Percentiles rank a stretch among this genome's conserved stretches.
Evolutionary conservation across 768 basidiomycete species (phyloP).

Genomic region (Termitomyces bulborhizus): DNA sequence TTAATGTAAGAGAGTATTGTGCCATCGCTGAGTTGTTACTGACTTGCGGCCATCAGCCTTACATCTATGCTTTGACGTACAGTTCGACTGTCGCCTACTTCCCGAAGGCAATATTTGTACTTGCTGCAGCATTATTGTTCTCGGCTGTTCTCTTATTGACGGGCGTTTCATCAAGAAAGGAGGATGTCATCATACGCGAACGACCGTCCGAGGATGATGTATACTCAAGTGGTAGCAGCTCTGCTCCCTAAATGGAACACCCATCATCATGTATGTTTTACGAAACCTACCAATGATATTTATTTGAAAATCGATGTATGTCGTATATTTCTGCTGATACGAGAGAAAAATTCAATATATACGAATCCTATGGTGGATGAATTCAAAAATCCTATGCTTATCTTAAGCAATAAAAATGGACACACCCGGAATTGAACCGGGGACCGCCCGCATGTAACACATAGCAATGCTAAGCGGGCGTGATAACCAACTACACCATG

Average conservation of each 20-base stretch:
- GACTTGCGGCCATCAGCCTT: constrained; percentile 37
- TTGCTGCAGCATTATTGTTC: constrained; percentile 51
- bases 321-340: background rate
- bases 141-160: constrained; percentile 41
- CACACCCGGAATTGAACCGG: constrained; percentile 15
- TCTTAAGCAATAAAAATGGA: background rate
- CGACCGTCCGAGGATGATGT: constrained; percentile 5
- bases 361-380: no score
- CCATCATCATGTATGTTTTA: no score
- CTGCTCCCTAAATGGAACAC: background rate
- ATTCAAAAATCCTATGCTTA: no score
- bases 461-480: constrained; percentile 8
- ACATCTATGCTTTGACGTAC: constrained; percentile 64
- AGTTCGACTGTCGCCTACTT: constrained; percentile 54
- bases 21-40: background rate
- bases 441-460: constrained; percentile 7
- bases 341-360: no score
- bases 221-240: background rate
- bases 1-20: constrained; percentile 33
- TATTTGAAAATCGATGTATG: background rate
- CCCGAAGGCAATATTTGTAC: constrained; percentile 63
- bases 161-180: constrained; percentile 23
- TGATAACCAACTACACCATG: constrained; percentile 15
- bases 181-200: constrained; percentile 10
- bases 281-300: background rate